Base-by-base conservation (phyloP, 1,139 yeast genomes). In the Blastobotrys raffinosifermentans region DNA sequence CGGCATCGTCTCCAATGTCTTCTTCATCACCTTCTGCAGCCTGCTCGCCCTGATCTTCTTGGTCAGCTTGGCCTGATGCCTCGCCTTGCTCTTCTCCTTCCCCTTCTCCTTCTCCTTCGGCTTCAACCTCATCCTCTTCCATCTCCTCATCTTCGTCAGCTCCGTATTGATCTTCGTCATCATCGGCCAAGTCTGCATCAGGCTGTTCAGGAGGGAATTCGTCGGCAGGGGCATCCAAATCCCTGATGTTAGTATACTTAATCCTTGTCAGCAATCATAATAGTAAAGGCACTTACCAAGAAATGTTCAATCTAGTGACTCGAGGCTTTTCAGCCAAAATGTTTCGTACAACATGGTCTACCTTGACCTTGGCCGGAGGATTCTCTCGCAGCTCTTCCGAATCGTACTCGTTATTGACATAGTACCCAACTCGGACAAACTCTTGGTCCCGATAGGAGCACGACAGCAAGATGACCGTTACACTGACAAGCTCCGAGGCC, bases 251-350 rank as follows among this genome's bases (percentile, higher is more conserved):
- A 29, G 27, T 14, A n/a, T 25, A 6, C 7, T 29, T 19, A 18
- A 17, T 17, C 4, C 20, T 10, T 15, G 30, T 31, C 11, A 21
- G 15, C 15, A 26, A 8, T 16, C 9, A 9, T 16, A 10, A 19
- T 5, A 9, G 7, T 22, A 17, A 15, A 27, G n/a, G 19, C 91
- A 42, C 53, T 17, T 33, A 51, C 99, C 99, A 91, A 4, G 87
- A 94, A 44, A 91, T 91, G 60, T 91, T 91, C 63, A 89, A 93
- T 51, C 96, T 70, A 7, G 99, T 91, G 27, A 93, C 98, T 50
- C 98, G 71, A 25, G 99, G 99, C 66, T 91, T 93, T 57, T 93
- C 98, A 2, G 97, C 97, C 43, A 93, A 67, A 34, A 91, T 85
- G 60, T 89, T 93, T 55, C 99, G 73, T 30, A 85, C 94, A 26